phyloP scores from a whole-genome alignment of 2,329 filamentous ascomycete species.

The Dothideomycetes sp. region DNA sequence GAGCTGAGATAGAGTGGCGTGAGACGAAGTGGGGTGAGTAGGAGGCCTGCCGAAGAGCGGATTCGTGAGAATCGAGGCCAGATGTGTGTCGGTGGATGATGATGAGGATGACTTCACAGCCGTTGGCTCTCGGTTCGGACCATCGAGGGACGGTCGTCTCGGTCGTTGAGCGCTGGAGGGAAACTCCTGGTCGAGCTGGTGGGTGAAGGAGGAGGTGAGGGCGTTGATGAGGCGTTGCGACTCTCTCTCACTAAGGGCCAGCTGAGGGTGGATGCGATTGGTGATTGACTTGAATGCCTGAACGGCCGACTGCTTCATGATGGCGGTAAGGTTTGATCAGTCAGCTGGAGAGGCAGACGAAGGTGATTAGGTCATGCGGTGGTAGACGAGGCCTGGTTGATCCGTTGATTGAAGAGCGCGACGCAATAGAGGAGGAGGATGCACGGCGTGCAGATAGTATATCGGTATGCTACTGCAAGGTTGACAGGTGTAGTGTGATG shows the following conservation, averaged over 20 bases:
- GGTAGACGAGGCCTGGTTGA: no score
- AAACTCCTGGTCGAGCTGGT: constrained; percentile 50
- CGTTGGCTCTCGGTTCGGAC: background rate
- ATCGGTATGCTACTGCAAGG: no score
- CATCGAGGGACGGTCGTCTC: no score
- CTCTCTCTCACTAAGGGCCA: constrained; percentile 45
- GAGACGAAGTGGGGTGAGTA: constrained; percentile 11
- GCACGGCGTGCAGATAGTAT: no score
- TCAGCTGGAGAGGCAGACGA: background rate
- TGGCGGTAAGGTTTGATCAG: background rate
- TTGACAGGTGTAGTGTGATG: no score
- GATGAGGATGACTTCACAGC: background rate
- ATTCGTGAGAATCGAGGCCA: constrained; percentile 40
- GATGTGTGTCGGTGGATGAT: constrained; percentile 30
- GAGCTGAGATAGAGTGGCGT: constrained; percentile 12
- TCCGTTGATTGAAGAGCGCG: no score
- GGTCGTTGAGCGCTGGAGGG: no score
- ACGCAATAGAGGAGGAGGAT: no score
- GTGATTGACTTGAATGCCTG: constrained; percentile 38
- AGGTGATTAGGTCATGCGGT: no score
- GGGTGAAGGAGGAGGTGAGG: constrained; percentile 52
- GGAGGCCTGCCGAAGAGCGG: constrained; percentile 29
- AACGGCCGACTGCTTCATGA: constrained; percentile 42
- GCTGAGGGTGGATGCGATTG: constrained; percentile 41
- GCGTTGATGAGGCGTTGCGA: constrained; percentile 48